Evolutionary conservation across 345 rosid species (phyloP).

Genomic region (Eucalyptus rudis): DNA sequence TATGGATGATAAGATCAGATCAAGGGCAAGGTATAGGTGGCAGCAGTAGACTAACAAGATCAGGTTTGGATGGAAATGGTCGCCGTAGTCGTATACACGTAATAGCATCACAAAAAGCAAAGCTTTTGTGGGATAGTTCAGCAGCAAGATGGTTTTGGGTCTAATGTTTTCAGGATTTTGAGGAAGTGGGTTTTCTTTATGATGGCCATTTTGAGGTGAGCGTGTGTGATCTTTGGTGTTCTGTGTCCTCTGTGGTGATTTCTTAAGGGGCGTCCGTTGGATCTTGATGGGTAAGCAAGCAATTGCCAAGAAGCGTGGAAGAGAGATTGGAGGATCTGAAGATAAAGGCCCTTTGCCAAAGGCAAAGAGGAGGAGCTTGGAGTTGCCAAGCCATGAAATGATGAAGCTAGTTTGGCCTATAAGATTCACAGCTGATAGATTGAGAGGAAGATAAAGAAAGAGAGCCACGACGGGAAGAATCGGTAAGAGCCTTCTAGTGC

Average conservation of each 20-base stretch:
- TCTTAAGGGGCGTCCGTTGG: not conserved
- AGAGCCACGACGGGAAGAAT: slow-evolving; percentile 1
- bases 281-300: slow-evolving; percentile 10
- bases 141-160: not conserved
- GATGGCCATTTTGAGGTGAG: not conserved
- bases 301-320: not conserved
- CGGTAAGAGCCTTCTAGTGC: not conserved
- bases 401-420: slow-evolving; percentile 7
- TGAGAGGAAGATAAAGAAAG: slow-evolving; percentile 12
- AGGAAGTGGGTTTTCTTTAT: not conserved
- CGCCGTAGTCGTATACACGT: not conserved
- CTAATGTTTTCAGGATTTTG: not conserved
- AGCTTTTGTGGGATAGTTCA: not conserved
- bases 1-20: not conserved
- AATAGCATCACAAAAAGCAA: not conserved
- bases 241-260: not conserved
- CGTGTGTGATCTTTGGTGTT: not conserved
- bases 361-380: slow-evolving; percentile 18
- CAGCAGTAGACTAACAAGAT: not conserved
- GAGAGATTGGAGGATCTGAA: not conserved
- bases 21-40: slow-evolving; percentile 6
- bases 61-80: not conserved
- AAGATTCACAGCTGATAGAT: not conserved
- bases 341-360: slow-evolving; percentile 14
- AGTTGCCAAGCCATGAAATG: slow-evolving; percentile 18